Evolutionary conservation across 148 eudicot species (phyloP).

Genomic region (Arctostaphylos glauca): DNA sequence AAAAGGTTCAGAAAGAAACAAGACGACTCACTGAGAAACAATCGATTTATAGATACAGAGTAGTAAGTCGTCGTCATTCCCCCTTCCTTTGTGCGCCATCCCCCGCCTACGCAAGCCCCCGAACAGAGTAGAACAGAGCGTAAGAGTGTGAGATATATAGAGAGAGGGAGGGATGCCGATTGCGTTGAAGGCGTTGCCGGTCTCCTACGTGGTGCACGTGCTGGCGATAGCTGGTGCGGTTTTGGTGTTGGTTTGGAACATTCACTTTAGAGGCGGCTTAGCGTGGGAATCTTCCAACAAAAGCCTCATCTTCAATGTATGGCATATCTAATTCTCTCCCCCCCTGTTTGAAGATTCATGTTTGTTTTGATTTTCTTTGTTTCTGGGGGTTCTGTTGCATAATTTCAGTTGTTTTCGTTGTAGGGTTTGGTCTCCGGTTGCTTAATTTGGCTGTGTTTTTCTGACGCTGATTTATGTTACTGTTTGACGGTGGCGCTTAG

Average conservation of each 20-base stretch:
- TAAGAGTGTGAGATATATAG: neutral
- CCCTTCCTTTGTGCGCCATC: neutral
- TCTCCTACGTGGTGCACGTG: conserved; percentile 56
- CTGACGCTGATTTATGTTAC: neutral
- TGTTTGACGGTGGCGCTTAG: neutral
- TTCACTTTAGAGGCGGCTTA: conserved; percentile 73
- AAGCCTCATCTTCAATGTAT: conserved; percentile 76
- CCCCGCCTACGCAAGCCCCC: no score
- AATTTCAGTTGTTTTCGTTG: neutral
- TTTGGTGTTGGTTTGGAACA: conserved; percentile 71
- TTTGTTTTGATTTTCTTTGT: neutral
- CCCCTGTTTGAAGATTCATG: neutral
- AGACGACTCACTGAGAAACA: neutral
- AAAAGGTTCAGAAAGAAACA: neutral
- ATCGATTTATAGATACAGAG: no score
- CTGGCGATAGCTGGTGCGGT: conserved; percentile 57
- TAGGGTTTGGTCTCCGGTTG: neutral
- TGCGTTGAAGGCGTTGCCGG: conserved; percentile 39
- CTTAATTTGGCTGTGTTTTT: neutral
- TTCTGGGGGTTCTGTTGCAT: neutral
- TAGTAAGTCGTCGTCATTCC: neutral
- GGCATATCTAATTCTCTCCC: neutral
- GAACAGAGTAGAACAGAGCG: neutral
- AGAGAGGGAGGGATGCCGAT: conserved; percentile 33
- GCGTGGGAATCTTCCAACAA: conserved; percentile 79